Conservation (phyloP, 2,329 filamentous ascomycete species). For the Rhinocladiella similis region DNA sequence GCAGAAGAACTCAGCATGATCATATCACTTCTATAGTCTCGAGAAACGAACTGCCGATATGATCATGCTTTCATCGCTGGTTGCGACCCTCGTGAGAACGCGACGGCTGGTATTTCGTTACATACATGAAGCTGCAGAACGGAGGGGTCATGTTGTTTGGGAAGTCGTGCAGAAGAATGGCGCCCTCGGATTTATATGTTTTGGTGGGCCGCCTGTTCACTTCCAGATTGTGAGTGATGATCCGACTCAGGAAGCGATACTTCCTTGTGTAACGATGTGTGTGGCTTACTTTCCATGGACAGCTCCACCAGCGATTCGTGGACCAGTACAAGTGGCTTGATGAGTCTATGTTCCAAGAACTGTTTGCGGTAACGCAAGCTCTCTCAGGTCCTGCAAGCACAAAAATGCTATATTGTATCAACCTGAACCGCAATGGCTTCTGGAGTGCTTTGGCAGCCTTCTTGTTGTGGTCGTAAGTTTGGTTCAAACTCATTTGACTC, state of each 20-base stretch:
- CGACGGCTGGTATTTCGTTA: too few species aligned
- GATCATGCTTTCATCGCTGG: too few species aligned
- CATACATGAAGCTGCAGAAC: too few species aligned
- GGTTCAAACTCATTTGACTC: neutral
- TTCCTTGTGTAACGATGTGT: neutral
- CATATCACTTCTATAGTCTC: too few species aligned
- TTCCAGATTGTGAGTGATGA: conserved; percentile 55
- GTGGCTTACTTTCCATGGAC: neutral
- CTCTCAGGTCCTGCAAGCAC: conserved; percentile 68
- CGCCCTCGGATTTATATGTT: conserved; percentile 63
- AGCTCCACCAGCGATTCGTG: conserved; percentile 11
- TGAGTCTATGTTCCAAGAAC: conserved; percentile 61
- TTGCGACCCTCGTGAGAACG: too few species aligned
- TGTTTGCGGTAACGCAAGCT: conserved; percentile 69
- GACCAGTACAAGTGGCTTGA: conserved; percentile 12
- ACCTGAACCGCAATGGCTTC: conserved; percentile 64
- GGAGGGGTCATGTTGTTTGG: neutral
- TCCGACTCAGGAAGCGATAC: neutral
- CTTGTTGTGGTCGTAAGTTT: conserved; percentile 60
- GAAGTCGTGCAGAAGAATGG: conserved; percentile 6
- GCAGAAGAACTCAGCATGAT: too few species aligned
- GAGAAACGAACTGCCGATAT: too few species aligned
- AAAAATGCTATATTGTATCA: conserved; percentile 71
- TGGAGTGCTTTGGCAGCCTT: conserved; percentile 60
- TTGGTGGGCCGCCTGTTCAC: conserved; percentile 69